These are phyloP conservation scores for Serendipita vermifera DNA, from an alignment of 768 basidiomycete species.

Conservation along the genomic window DNA sequence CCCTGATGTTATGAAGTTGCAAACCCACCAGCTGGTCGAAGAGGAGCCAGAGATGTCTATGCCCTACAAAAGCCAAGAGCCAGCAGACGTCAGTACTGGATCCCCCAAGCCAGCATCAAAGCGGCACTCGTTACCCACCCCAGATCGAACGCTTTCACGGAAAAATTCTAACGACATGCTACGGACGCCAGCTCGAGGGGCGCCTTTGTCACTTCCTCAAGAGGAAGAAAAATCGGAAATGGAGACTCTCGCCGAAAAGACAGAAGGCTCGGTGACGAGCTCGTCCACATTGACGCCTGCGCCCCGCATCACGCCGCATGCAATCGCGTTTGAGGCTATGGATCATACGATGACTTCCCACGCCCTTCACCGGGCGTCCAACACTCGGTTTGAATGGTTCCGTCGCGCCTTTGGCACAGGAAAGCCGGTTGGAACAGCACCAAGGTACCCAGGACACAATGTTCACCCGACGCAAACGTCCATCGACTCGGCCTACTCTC, in stretches of 20 bases:
- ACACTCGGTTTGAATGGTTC: constrained; percentile 9
- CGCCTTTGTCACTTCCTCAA: background rate
- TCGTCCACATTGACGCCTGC: constrained; percentile 3
- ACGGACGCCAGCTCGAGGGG: background rate
- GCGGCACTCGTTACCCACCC: background rate
- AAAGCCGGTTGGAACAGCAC: background rate
- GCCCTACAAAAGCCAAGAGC: background rate
- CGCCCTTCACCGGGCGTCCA: background rate
- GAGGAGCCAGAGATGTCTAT: background rate
- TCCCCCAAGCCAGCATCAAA: background rate
- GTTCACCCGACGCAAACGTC: background rate
- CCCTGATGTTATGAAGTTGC: constrained; percentile 3
- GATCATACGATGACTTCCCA: background rate
- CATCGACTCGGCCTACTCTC: constrained; percentile 23
- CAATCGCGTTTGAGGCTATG: constrained; percentile 3
- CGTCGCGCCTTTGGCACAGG: constrained; percentile 6
- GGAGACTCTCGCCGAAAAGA: background rate
- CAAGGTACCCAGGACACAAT: background rate
- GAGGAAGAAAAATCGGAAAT: constrained; percentile 1
- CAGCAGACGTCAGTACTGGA: background rate
- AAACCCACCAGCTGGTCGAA: constrained; percentile 2
- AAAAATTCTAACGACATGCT: background rate
- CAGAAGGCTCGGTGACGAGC: background rate
- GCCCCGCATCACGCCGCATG: background rate
- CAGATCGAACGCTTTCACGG: background rate